phyloP scores from a whole-genome alignment of 2,329 filamentous ascomycete genomes.

The Neonectria hederae region DNA sequence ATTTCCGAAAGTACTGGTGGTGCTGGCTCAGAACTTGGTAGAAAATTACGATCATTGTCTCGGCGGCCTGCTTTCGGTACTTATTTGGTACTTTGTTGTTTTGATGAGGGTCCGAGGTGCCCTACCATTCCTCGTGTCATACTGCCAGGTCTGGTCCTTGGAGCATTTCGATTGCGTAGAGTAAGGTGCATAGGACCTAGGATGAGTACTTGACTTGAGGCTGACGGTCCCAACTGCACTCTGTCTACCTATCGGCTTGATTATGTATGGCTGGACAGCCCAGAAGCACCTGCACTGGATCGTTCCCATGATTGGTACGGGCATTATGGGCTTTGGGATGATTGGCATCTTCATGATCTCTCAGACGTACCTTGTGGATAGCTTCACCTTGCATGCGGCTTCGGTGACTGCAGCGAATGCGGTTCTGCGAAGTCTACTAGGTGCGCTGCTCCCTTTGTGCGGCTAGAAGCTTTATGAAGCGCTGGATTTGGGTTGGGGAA shows the following conservation, averaged over 20 bases:
- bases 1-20: slow-evolving; percentile 6
- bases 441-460: slow-evolving; percentile 51
- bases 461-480: slow-evolving; percentile 50
- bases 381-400: slow-evolving; percentile 35
- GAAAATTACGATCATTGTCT: slow-evolving; percentile 4
- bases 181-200: slow-evolving; percentile 1
- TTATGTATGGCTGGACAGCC: slow-evolving; percentile 38
- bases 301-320: slow-evolving; percentile 46
- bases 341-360: slow-evolving; percentile 56
- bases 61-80: not conserved
- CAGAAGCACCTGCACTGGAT: slow-evolving; percentile 33
- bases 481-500: slow-evolving; percentile 54
- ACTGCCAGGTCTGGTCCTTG: slow-evolving; percentile 8
- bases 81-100: not conserved
- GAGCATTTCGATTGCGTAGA: slow-evolving; percentile 7
- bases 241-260: slow-evolving; percentile 28
- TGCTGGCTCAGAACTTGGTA: slow-evolving; percentile 5
- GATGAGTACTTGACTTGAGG: slow-evolving; percentile 22
- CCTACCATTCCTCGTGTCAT: slow-evolving; percentile 4
- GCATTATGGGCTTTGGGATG: slow-evolving; percentile 54
- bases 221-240: slow-evolving; percentile 31
- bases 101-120: not conserved
- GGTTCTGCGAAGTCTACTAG: slow-evolving; percentile 44
- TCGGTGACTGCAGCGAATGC: slow-evolving; percentile 38
- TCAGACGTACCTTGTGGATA: slow-evolving; percentile 49